phyloP scores from a whole-genome alignment of 2,329 filamentous ascomycete species.

The Apiospora arundinis region DNA sequence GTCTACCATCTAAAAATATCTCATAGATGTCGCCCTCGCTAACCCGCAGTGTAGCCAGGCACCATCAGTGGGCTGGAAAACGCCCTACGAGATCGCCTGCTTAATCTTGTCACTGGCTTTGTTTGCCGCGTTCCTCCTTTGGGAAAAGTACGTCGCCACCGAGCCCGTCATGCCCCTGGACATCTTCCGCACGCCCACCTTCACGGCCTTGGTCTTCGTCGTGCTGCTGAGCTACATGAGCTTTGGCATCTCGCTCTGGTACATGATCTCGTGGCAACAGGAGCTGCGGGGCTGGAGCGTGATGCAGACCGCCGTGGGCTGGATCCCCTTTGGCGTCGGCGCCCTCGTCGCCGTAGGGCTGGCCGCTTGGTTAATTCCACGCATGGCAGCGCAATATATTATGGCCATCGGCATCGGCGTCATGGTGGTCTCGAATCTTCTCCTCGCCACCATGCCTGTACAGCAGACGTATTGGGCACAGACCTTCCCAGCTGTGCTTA shows the following conservation, averaged over 20 bases:
- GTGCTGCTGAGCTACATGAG: slow-evolving; percentile 55
- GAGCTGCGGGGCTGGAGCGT: slow-evolving; percentile 48
- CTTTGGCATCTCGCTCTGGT: slow-evolving; percentile 55
- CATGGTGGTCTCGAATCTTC: slow-evolving; percentile 35
- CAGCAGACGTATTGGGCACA: slow-evolving; percentile 44
- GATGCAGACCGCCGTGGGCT: slow-evolving; percentile 46
- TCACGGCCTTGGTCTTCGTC: slow-evolving; percentile 49
- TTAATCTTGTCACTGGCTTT: slow-evolving; percentile 44
- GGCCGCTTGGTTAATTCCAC: slow-evolving; percentile 44
- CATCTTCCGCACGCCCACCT: slow-evolving; percentile 52
- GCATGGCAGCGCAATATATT: slow-evolving; percentile 43
- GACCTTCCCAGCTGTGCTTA: slow-evolving; percentile 42
- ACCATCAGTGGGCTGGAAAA: slow-evolving; percentile 51
- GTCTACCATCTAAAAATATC: slow-evolving; percentile 25
- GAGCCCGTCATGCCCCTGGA: slow-evolving; percentile 53
- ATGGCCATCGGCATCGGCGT: slow-evolving; percentile 41
- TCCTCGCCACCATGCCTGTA: slow-evolving; percentile 42
- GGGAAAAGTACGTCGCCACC: slow-evolving; percentile 47
- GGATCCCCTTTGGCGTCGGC: slow-evolving; percentile 47
- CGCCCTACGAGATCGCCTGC: slow-evolving; percentile 48
- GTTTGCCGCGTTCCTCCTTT: slow-evolving; percentile 43
- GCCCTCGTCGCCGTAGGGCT: slow-evolving; percentile 29
- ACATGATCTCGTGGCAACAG: slow-evolving; percentile 52
- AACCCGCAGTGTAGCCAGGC: slow-evolving; percentile 41
- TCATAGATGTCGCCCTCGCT: neutral